Evolutionary conservation across 192 early-diverging fungal genomes (phyloP).

Genomic region (Coemansia sp.): DNA sequence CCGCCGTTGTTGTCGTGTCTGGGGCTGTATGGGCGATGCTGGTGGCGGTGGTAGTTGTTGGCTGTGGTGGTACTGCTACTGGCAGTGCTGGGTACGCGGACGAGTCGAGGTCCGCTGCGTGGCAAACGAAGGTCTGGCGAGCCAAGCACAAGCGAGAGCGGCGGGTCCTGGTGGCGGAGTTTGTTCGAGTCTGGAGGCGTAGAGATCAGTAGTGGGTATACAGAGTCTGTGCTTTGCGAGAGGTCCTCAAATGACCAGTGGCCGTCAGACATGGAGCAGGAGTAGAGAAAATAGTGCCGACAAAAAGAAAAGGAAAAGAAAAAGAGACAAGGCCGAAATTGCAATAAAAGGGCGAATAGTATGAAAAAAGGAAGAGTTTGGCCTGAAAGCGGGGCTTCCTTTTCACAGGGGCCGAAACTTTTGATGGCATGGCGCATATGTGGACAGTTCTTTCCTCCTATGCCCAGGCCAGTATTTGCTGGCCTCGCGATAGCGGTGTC

Average conservation of each 20-base stretch:
- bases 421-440: too few relatives aligned
- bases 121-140: slow-evolving; percentile 7
- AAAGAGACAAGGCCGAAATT: neutral
- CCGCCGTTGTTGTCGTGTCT: neutral
- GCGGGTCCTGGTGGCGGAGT: slow-evolving; percentile 19
- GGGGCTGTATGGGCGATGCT: slow-evolving; percentile 9
- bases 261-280: slow-evolving; percentile 50
- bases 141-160: slow-evolving; percentile 40
- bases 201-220: slow-evolving; percentile 14
- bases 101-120: slow-evolving; percentile 1
- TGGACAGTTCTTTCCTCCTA: too few relatives aligned
- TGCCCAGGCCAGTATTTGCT: too few relatives aligned
- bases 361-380: slow-evolving; percentile 2
- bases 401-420: too few relatives aligned
- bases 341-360: slow-evolving; percentile 4
- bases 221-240: slow-evolving; percentile 46
- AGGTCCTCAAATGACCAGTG: slow-evolving; percentile 54
- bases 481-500: too few relatives aligned
- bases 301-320: slow-evolving; percentile 4
- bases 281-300: slow-evolving; percentile 3
- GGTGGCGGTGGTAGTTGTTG: slow-evolving; percentile 13
- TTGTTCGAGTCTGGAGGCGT: slow-evolving; percentile 10
- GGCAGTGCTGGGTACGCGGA: slow-evolving; percentile 30
- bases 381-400: too few relatives aligned
- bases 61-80: slow-evolving; percentile 35